Conservation (phyloP, 495 filamentous ascomycete species). For the Halenospora varia region DNA sequence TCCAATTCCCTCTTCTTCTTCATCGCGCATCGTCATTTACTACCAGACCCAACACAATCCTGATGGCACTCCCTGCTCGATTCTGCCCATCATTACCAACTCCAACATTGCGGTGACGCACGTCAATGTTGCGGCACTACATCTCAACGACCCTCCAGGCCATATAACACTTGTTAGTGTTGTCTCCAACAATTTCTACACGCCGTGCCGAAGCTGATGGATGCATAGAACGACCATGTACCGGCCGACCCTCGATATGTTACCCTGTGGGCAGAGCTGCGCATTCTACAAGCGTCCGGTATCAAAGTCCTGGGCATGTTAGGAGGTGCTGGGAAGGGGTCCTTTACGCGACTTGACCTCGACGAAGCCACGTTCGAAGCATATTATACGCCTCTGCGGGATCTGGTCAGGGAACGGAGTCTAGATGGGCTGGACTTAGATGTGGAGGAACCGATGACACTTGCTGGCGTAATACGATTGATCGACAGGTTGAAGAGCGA, state of each 20-base stretch:
- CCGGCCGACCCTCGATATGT: conserved; percentile 52
- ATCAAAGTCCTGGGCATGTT: conserved; percentile 79
- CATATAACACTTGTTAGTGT: conserved; percentile 49
- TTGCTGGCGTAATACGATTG: conserved; percentile 63
- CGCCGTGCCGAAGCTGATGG: background rate
- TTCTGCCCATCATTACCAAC: conserved; percentile 63
- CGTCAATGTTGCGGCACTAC: conserved; percentile 74
- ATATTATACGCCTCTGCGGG: conserved; percentile 62
- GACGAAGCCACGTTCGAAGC: conserved; percentile 50
- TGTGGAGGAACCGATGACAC: conserved; percentile 75
- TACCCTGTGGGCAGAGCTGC: conserved; percentile 67
- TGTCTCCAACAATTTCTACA: conserved; percentile 43
- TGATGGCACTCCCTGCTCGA: conserved; percentile 57
- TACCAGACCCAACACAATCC: conserved; percentile 68
- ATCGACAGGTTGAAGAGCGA: conserved; percentile 69
- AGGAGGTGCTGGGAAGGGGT: conserved; percentile 71
- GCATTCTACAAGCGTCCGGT: conserved; percentile 56
- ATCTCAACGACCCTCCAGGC: conserved; percentile 61
- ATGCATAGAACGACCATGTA: conserved; percentile 59
- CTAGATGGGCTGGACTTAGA: conserved; percentile 79
- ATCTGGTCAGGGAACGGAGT: conserved; percentile 49
- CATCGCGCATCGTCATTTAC: conserved; percentile 58
- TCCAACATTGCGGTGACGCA: conserved; percentile 56
- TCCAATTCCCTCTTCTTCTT: conserved; percentile 26
- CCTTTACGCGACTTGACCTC: conserved; percentile 62